Percentiles rank a stretch among this genome's conserved stretches.
Evolutionary conservation across 441 rosid genomes (phyloP).

Genomic region (Croton laevigatus): DNA sequence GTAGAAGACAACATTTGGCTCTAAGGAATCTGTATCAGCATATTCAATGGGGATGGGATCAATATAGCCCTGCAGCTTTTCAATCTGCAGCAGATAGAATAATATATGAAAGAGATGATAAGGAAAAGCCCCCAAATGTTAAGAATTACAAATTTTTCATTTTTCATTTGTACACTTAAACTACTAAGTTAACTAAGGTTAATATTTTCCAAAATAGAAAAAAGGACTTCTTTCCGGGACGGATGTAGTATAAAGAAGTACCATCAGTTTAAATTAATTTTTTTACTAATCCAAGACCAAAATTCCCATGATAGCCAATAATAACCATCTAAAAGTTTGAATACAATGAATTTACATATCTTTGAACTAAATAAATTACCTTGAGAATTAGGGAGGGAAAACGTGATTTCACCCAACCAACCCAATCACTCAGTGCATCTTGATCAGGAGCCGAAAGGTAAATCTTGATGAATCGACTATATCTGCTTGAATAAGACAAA

Average conservation of each 20-base stretch:
- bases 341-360: not conserved
- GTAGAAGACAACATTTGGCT: constrained; percentile 44
- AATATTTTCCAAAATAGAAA: too few species aligned
- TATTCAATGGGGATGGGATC: constrained; percentile 31
- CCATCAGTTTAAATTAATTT: too few species aligned
- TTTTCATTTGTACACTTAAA: too few species aligned
- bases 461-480: constrained; percentile 47
- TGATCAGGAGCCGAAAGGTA: constrained; percentile 42
- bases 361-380: constrained; percentile 24
- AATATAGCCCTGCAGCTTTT: constrained; percentile 15
- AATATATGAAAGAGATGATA: not conserved
- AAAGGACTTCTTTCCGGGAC: too few species aligned
- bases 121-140: not conserved
- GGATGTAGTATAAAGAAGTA: too few species aligned
- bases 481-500: constrained; percentile 42
- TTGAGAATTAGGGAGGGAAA: constrained; percentile 47
- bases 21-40: constrained; percentile 26
- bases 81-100: constrained; percentile 9
- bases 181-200: too few species aligned
- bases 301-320: not conserved
- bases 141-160: too few species aligned
- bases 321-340: not conserved
- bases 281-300: too few species aligned
- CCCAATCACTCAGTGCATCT: constrained; percentile 52
- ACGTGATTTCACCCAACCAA: constrained; percentile 68